phyloP scores from a whole-genome alignment of 768 basidiomycete species.

The Rhodotorula babjevae region DNA sequence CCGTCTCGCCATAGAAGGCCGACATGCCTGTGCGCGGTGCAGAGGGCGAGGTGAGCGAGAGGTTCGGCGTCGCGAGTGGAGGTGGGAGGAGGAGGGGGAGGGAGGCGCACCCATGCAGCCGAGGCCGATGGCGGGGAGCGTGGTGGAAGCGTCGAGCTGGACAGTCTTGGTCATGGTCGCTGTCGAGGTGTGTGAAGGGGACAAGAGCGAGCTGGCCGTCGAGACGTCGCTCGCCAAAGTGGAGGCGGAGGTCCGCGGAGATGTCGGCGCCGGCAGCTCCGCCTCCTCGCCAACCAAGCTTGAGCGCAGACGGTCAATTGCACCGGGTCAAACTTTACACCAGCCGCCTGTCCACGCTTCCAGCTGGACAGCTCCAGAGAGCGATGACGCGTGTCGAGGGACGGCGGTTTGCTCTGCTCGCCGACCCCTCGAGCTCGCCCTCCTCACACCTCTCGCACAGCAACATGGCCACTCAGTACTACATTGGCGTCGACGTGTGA shows the following conservation, averaged over 20 bases:
- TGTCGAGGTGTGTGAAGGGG: background rate
- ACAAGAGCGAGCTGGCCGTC: background rate
- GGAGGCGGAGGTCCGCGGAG: too few relatives aligned
- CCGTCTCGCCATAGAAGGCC: background rate
- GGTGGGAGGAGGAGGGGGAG: too few relatives aligned
- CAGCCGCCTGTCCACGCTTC: too few relatives aligned
- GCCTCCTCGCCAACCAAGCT: too few relatives aligned
- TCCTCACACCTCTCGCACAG: background rate
- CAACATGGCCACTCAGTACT: conserved; percentile 41
- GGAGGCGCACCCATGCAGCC: conserved; percentile 13
- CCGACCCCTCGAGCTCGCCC: background rate
- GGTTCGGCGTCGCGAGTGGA: too few relatives aligned
- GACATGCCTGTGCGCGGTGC: background rate
- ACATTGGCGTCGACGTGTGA: conserved; percentile 54
- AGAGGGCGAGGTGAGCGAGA: background rate
- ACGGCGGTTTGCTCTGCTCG: background rate
- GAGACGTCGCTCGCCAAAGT: too few relatives aligned
- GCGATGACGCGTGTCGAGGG: background rate
- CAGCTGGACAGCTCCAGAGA: too few relatives aligned
- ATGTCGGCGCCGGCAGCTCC: too few relatives aligned
- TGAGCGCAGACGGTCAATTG: too few relatives aligned
- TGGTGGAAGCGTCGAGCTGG: background rate
- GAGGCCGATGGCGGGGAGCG: conserved; percentile 5
- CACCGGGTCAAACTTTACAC: too few relatives aligned
- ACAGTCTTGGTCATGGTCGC: background rate